A percentile compares a stretch with the other conserved stretches of the same genome.
Conservation (phyloP, 208 protist genomes). For the Acanthamoeba castellanii region DNA sequence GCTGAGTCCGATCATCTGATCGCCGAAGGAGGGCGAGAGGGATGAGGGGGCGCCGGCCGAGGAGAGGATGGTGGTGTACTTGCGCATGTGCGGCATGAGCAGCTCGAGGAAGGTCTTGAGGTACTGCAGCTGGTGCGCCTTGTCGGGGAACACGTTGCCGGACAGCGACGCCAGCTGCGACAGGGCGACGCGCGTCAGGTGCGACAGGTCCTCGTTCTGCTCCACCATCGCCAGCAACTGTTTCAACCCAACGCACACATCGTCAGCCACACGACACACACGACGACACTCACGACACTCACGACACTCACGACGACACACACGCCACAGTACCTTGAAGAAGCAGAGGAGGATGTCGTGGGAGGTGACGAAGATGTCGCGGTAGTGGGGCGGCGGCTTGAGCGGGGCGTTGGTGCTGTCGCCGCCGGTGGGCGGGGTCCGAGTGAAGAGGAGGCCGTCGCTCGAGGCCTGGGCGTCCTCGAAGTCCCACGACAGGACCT, state of each 20-base stretch:
- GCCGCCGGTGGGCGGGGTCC: background rate
- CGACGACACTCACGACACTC: background rate
- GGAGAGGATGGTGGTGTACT: background rate
- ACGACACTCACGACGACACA: background rate
- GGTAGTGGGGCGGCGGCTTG: background rate
- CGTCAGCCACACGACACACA: background rate
- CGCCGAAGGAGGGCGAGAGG: background rate
- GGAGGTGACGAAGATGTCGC: slow-evolving; percentile 53
- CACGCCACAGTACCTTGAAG: background rate
- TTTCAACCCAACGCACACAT: background rate
- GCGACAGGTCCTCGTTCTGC: slow-evolving; percentile 35
- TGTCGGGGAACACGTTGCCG: slow-evolving; percentile 39
- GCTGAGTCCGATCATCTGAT: slow-evolving; percentile 37
- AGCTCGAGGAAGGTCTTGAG: slow-evolving; percentile 35
- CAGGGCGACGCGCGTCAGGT: background rate
- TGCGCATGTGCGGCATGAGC: background rate
- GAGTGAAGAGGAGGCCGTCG: slow-evolving; percentile 9
- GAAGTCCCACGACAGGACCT: slow-evolving; percentile 58
- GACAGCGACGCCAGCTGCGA: slow-evolving; percentile 29
- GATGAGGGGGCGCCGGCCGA: background rate
- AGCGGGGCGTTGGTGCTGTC: slow-evolving; percentile 50
- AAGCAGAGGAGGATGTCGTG: slow-evolving; percentile 44
- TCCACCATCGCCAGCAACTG: slow-evolving; percentile 28
- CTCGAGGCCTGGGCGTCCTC: slow-evolving; percentile 30
- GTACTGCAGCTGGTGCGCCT: slow-evolving; percentile 35